Evolutionary conservation across 768 basidiomycete species (phyloP).

Genomic region (Dictyophora rubrovolvata): DNA sequence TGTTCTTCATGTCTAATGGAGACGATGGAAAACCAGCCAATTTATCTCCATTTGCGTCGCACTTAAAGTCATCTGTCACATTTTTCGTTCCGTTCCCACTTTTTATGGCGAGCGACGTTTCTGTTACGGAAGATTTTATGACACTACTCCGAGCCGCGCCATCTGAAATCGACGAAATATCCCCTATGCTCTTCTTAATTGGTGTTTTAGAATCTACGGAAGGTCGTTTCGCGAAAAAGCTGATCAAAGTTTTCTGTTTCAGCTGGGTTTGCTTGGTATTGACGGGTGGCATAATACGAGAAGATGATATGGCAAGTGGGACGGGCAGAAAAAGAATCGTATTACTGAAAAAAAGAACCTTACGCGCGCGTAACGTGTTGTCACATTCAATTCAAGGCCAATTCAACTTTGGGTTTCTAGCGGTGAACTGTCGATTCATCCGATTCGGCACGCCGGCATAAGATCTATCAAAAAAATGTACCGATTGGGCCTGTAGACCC

Average conservation of each 20-base stretch:
- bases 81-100: neutral
- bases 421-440: no score
- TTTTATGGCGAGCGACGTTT: neutral
- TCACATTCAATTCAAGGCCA: no score
- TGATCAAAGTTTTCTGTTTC: conserved; percentile 69
- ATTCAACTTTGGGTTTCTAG: no score
- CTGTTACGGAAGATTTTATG: neutral
- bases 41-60: neutral
- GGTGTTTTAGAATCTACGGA: neutral
- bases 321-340: no score
- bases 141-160: neutral
- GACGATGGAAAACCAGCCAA: neutral
- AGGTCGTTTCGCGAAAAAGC: conserved; percentile 41
- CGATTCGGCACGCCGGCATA: no score
- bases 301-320: no score
- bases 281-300: neutral
- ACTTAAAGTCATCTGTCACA: neutral
- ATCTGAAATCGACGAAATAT: neutral
- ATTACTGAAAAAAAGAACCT: no score
- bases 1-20: conserved; percentile 26
- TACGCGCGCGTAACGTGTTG: no score
- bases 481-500: no score
- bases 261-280: conserved; percentile 15
- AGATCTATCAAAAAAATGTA: no score
- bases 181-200: neutral